phyloP scores from a whole-genome alignment of 768 basidiomycete genomes.

The Mycena vitilis region DNA sequence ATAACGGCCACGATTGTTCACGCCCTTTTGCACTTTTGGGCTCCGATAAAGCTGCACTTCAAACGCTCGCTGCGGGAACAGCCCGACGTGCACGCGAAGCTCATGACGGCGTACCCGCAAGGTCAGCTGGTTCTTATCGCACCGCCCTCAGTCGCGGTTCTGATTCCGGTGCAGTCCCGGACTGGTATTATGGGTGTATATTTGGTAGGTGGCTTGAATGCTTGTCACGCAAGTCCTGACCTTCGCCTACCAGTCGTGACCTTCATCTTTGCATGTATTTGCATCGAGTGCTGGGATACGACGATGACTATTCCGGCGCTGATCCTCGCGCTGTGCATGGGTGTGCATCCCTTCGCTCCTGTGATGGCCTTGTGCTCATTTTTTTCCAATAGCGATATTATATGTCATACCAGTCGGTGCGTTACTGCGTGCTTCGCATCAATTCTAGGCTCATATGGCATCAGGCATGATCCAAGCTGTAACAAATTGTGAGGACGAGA shows the following conservation, averaged over 20 bases:
- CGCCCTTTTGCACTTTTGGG: slow-evolving; percentile 66
- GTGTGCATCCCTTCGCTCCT: slow-evolving; percentile 41
- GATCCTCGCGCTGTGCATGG: slow-evolving; percentile 60
- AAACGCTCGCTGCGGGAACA: slow-evolving; percentile 63
- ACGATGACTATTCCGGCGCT: slow-evolving; percentile 78
- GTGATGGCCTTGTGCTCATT: slow-evolving; percentile 11
- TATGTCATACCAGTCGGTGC: slow-evolving; percentile 80
- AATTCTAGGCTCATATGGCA: neutral
- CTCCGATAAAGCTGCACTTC: slow-evolving; percentile 66
- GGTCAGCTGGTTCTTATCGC: slow-evolving; percentile 39
- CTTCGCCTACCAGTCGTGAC: slow-evolving; percentile 51
- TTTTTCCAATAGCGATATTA: slow-evolving; percentile 49
- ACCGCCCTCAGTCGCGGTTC: neutral
- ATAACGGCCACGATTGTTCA: slow-evolving; percentile 71
- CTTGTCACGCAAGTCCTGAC: slow-evolving; percentile 5
- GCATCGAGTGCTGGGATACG: slow-evolving; percentile 74
- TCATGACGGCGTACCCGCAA: slow-evolving; percentile 68
- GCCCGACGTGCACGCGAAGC: slow-evolving; percentile 69
- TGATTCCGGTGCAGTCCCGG: slow-evolving; percentile 56
- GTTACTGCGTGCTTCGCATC: slow-evolving; percentile 34
- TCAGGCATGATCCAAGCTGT: slow-evolving; percentile 79
- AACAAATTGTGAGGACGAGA: slow-evolving; percentile 65
- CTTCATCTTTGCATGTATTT: slow-evolving; percentile 71
- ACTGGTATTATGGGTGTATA: slow-evolving; percentile 71
- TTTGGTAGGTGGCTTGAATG: slow-evolving; percentile 46